A percentile compares a stretch with the other conserved stretches of the same genome.
Conservation (phyloP, 2,329 filamentous ascomycete genomes). For the Colletotrichum godetiae region DNA sequence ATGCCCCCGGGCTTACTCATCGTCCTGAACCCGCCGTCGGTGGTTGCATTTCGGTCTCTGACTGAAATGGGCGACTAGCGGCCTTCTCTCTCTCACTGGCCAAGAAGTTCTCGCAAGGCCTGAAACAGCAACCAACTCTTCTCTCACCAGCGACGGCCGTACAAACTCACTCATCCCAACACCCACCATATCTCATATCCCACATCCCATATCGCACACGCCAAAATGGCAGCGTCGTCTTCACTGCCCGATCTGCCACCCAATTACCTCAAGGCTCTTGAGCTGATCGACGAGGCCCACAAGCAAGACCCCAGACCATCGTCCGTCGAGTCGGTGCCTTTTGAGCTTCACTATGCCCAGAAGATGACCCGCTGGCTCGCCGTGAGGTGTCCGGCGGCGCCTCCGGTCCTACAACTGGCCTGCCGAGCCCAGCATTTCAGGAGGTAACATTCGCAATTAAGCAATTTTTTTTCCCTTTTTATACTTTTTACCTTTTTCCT, state of each 20-base stretch:
- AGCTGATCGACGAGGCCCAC: slow-evolving; percentile 77
- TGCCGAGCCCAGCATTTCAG: slow-evolving; percentile 88
- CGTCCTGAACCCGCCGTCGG: neutral
- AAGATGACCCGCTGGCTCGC: slow-evolving; percentile 82
- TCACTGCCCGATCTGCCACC: slow-evolving; percentile 47
- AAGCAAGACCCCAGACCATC: slow-evolving; percentile 49
- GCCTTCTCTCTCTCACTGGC: neutral
- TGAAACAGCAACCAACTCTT: slow-evolving; percentile 10
- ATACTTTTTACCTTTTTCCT: neutral
- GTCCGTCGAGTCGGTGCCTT: slow-evolving; percentile 65
- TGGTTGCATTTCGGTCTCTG: neutral
- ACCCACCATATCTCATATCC: neutral
- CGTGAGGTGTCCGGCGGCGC: slow-evolving; percentile 69
- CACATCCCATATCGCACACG: neutral
- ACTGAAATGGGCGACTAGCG: neutral
- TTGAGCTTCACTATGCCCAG: slow-evolving; percentile 84
- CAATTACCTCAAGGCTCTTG: slow-evolving; percentile 64
- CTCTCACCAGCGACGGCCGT: neutral
- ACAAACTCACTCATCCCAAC: neutral
- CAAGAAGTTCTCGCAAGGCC: neutral
- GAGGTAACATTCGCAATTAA: slow-evolving; percentile 53
- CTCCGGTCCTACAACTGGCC: slow-evolving; percentile 76
- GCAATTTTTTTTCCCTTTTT: neutral
- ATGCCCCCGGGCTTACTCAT: slow-evolving; percentile 24
- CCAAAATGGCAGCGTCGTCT: slow-evolving; percentile 5